Base-by-base conservation (phyloP, 768 basidiomycete species). In the Rhodosporidiobolus odoratus region DNA sequence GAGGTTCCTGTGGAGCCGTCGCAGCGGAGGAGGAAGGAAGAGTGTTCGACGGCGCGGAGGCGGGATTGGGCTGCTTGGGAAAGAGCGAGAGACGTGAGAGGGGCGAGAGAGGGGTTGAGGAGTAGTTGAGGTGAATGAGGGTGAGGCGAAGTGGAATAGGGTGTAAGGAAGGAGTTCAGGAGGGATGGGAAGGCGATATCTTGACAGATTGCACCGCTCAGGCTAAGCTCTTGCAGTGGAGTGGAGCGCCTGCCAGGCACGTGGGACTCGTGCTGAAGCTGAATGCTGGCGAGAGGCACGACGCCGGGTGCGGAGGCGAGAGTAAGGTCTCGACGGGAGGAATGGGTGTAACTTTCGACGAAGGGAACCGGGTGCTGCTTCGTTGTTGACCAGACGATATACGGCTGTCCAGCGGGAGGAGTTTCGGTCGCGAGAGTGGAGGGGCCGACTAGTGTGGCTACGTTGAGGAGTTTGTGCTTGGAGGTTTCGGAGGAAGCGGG, bases 291-390 rank as follows among this genome's bases (percentile, higher is more conserved):
- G 37, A 75, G 43, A 1, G 71, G 71, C 13, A 75, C 37, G 7
- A 43, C 32, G 25, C 0, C 8, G 0, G 59, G n/a, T 1, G 27
- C 13, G 1, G 53, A 61, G 25, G 52, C 58, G 59, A 70, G 41
- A 16, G 43, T 4, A 5, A 34, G 25, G 25, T 45, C 35, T 32
- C 10, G 1, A 17, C 64, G 69, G 3, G n/a, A 6, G 6, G 59
- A n/a, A 27, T 64, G 69, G 7, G 69, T n/a, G 61, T 52, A 75
- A n/a, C 41, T 58, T 54, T 67, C 73, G 63, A 75, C 57, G n/a
- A 71, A 54, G 10, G 69, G 59, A 38, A 73, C 63, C 6, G 72
- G 67, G 43, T 58, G 59, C 7, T 73, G 67, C 56, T 73, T 73
- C 5, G 66, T 66, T 48, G 72, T 69, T 27, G 64, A 62, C 37